A percentile compares a stretch with the other conserved stretches of the same genome.
Conservation (phyloP, 345 rosid species). For the Viola odorata region DNA sequence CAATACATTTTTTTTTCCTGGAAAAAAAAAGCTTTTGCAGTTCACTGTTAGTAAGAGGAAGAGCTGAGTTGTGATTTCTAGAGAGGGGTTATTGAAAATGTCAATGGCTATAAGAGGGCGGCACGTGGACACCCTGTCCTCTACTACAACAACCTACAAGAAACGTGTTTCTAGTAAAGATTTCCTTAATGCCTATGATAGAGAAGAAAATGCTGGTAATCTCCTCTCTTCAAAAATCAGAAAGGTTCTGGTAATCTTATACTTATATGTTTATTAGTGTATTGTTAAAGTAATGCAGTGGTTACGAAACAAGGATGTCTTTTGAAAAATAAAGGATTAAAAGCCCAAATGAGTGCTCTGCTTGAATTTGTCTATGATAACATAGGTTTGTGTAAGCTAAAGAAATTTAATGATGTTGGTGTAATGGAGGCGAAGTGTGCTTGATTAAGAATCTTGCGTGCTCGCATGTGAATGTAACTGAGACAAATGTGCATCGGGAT, state of each 20-base stretch:
- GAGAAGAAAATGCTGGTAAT: constrained; percentile 50
- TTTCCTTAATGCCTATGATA: constrained; percentile 32
- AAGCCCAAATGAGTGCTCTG: background rate
- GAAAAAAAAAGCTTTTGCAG: constrained; percentile 12
- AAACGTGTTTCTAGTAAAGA: constrained; percentile 59
- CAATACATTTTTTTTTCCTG: constrained; percentile 12
- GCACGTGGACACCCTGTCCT: constrained; percentile 33
- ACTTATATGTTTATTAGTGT: background rate
- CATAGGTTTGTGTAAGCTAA: background rate
- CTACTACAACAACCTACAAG: constrained; percentile 1
- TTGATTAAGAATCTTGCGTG: too few relatives aligned
- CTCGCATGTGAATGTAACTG: too few relatives aligned
- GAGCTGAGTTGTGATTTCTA: constrained; percentile 1
- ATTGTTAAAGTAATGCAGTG: background rate
- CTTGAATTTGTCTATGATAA: background rate
- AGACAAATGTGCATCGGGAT: too few relatives aligned
- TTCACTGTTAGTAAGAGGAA: constrained; percentile 8
- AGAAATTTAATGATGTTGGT: background rate
- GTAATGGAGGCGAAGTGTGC: too few relatives aligned
- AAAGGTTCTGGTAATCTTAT: background rate
- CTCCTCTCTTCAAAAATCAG: background rate
- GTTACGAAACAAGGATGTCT: background rate
- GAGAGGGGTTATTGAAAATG: constrained; percentile 11
- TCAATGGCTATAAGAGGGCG: constrained; percentile 57
- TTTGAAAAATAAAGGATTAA: too few relatives aligned